Conservation (phyloP, 106 monocot genomes). For the Gastrodia elata region DNA sequence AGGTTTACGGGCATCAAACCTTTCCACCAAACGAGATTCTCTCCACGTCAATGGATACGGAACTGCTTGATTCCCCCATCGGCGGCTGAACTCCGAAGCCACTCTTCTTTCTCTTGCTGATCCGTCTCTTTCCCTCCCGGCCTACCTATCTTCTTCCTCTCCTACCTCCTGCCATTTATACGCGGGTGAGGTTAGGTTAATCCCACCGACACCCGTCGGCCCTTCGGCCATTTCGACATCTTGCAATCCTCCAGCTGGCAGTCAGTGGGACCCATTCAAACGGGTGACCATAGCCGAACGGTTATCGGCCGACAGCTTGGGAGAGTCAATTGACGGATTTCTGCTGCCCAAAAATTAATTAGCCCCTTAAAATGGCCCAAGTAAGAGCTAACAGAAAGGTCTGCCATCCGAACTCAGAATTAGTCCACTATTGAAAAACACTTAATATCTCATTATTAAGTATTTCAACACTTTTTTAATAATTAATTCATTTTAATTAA, state of each 20-base stretch:
- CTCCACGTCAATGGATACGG: slow-evolving; percentile 72
- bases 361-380: too few species aligned
- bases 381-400: too few species aligned
- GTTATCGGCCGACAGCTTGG: slow-evolving; percentile 3
- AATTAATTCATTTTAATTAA: too few species aligned
- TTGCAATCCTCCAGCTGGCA: background rate
- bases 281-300: background rate
- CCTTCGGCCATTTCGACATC: background rate
- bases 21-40: slow-evolving; percentile 62
- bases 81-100: background rate
- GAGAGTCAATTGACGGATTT: background rate
- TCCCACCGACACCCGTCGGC: slow-evolving; percentile 7
- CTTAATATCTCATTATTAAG: too few species aligned
- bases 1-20: slow-evolving; percentile 22
- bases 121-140: background rate
- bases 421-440: too few species aligned
- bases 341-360: too few species aligned
- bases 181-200: slow-evolving; percentile 4
- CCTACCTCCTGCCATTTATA: background rate
- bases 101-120: background rate
- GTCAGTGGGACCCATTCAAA: background rate
- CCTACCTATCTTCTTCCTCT: background rate
- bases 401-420: too few species aligned
- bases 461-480: too few species aligned
- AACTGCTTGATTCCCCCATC: slow-evolving; percentile 61